phyloP scores from a whole-genome alignment of 2,329 filamentous ascomycete species.

The Diaporthe batatas region DNA sequence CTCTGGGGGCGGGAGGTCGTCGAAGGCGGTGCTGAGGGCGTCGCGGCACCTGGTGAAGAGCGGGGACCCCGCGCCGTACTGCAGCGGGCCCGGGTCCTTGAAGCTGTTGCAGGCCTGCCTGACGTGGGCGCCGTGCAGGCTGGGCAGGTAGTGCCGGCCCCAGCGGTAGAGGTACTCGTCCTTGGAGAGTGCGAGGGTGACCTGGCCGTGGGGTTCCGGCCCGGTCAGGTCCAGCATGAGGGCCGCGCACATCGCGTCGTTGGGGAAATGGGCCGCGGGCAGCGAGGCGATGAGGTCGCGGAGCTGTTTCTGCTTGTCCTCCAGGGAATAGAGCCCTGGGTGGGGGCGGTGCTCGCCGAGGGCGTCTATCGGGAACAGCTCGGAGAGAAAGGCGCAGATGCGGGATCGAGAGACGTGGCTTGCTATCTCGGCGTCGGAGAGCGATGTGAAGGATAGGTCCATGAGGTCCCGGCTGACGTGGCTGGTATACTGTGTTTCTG shows the following conservation, averaged over 20 bases:
- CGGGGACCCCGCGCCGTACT: conserved; percentile 64
- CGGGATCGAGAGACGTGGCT: conserved; percentile 66
- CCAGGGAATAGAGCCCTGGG: background rate
- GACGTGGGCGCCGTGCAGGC: conserved; percentile 67
- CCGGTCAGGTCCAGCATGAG: conserved; percentile 64
- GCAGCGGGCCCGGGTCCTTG: conserved; percentile 70
- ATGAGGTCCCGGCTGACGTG: conserved; percentile 43
- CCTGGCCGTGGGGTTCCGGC: conserved; percentile 60
- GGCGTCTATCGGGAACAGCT: conserved; percentile 55
- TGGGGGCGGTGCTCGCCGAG: conserved; percentile 53
- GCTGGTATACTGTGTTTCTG: conserved; percentile 33
- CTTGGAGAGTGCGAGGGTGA: conserved; percentile 60
- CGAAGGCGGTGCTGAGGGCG: conserved; percentile 63
- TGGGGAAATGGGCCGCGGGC: conserved; percentile 51
- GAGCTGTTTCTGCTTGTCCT: conserved; percentile 46
- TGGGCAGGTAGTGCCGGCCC: conserved; percentile 71
- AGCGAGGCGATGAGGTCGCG: conserved; percentile 51
- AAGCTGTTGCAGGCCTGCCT: conserved; percentile 72
- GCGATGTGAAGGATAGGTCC: conserved; percentile 39
- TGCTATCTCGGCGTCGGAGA: conserved; percentile 55
- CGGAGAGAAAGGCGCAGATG: conserved; percentile 64
- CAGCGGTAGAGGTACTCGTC: conserved; percentile 60
- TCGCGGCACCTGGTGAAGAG: conserved; percentile 66
- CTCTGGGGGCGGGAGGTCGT: conserved; percentile 59
- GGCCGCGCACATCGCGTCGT: conserved; percentile 58